phyloP scores from a whole-genome alignment of 345 rosid species.

The Limnanthes douglasii region DNA sequence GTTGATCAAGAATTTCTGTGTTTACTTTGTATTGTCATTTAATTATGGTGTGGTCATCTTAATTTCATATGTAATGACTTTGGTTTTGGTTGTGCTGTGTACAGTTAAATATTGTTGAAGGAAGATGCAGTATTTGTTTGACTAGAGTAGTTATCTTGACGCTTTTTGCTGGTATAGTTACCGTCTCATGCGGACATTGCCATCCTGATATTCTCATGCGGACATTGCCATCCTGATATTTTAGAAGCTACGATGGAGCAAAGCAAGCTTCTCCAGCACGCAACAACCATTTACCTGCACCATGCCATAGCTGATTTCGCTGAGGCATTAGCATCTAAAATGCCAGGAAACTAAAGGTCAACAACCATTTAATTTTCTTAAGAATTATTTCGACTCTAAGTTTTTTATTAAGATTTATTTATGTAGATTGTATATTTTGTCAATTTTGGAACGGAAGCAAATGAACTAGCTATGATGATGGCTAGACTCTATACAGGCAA shows the following conservation, averaged over 20 bases:
- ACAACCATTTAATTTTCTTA: background rate
- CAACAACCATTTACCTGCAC: conserved; percentile 78
- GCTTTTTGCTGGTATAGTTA: conserved; percentile 90
- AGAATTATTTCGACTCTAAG: no score
- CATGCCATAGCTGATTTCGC: conserved; percentile 82
- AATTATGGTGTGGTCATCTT: no score
- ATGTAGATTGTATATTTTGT: conserved; percentile 88
- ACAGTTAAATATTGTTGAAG: conserved; percentile 91
- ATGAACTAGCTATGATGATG: conserved; percentile 92
- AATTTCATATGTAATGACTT: no score
- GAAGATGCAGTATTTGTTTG: conserved; percentile 92
- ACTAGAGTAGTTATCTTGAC: conserved; percentile 75
- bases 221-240: conserved; percentile 87
- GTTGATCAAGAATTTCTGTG: no score
- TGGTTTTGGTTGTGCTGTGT: background rate
- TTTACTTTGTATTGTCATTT: no score
- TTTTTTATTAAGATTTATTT: no score
- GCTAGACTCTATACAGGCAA: conserved; percentile 72
- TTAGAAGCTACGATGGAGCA: conserved; percentile 60
- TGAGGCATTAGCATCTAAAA: conserved; percentile 75
- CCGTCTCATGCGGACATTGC: conserved; percentile 92
- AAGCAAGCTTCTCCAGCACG: conserved; percentile 79
- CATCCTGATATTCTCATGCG: conserved; percentile 79
- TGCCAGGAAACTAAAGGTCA: conserved; percentile 90
- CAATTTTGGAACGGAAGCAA: conserved; percentile 91